Base-by-base conservation (phyloP, 1,139 yeast species). In the Suhomyces coccinellae region DNA sequence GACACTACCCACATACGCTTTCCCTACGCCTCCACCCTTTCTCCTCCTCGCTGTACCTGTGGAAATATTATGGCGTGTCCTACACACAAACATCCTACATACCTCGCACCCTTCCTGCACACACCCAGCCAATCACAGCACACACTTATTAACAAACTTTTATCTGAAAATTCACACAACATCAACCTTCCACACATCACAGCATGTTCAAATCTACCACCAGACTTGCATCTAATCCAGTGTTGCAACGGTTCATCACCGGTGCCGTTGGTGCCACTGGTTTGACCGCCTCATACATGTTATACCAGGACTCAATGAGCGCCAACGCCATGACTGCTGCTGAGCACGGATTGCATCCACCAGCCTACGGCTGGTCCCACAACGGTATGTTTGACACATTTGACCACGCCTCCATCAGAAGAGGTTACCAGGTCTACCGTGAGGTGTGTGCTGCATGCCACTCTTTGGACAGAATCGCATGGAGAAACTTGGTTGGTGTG, bases 361-460 rank as follows among this genome's bases (percentile, higher is more conserved):
- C 98, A 55, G 83, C 83, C 52, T 91, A 79, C 70, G 86, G 83
- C 50, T 93, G 99, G 99, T 80, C 97, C 40, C 98, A 93, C 73
- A 83, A 80, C 63, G 97, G 95, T 62, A 86, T 90, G 83, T 82
- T 91, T 62, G 85, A 85, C 56, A 80, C 97, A 45, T 95, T 90
- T 60, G 99, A 93, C 77, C 99, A 93, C 70, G 91, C 90, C 50
- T 85, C 96, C 43, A 88, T 93, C 63, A 88, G 99, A 80, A 90
- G 99, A 81, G 99, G 99, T 59, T 93, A 85, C 84, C 98, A 90
- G 71, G 99, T 93, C 51, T 93, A 93, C 80, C 87, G 90, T 71
- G 99, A 93, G 73, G 99, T 93, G 49, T 93, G 99, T 80, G 96
- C 99, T 50, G 93, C 98, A 50, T 93, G 99, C 74, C 99, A 93